A percentile compares a stretch with the other conserved stretches of the same genome.
Conservation (phyloP, 768 basidiomycete genomes). For the Porphyrellus cyaneotinctus region DNA sequence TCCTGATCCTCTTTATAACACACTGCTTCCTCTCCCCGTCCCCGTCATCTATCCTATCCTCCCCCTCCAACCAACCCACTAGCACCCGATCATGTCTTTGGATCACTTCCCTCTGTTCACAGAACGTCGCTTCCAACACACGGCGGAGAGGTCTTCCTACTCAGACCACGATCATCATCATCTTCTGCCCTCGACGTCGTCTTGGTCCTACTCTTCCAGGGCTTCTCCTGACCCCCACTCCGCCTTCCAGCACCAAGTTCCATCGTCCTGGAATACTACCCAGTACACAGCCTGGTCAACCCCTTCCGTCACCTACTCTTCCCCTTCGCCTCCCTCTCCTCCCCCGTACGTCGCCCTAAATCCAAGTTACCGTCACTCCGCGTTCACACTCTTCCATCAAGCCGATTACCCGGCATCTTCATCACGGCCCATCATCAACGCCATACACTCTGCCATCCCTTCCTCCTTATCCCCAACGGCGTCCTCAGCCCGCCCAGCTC, state of each 20-base stretch:
- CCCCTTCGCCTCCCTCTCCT: constrained; percentile 23
- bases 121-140: constrained; percentile 31
- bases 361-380: constrained; percentile 23
- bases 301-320: constrained; percentile 15
- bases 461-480: constrained; percentile 17
- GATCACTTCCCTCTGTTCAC: constrained; percentile 33
- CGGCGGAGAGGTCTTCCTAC: constrained; percentile 24
- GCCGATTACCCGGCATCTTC: constrained; percentile 19
- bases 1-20: constrained; percentile 33
- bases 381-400: constrained; percentile 19
- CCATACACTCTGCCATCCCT: constrained; percentile 14
- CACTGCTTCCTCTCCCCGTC: constrained; percentile 9
- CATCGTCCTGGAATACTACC: constrained; percentile 19
- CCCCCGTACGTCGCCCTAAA: constrained; percentile 21
- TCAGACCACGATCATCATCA: constrained; percentile 21
- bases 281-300: constrained; percentile 18
- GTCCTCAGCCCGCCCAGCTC: constrained; percentile 12
- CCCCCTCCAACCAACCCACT: constrained; percentile 1
- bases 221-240: constrained; percentile 17
- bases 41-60: neutral
- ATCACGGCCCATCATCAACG: constrained; percentile 16
- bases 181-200: constrained; percentile 17
- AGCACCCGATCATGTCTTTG: constrained; percentile 23
- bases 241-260: constrained; percentile 12
- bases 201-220: constrained; percentile 28